Conservation (phyloP, 2,329 filamentous ascomycete species). For the Penicillium sp. region DNA sequence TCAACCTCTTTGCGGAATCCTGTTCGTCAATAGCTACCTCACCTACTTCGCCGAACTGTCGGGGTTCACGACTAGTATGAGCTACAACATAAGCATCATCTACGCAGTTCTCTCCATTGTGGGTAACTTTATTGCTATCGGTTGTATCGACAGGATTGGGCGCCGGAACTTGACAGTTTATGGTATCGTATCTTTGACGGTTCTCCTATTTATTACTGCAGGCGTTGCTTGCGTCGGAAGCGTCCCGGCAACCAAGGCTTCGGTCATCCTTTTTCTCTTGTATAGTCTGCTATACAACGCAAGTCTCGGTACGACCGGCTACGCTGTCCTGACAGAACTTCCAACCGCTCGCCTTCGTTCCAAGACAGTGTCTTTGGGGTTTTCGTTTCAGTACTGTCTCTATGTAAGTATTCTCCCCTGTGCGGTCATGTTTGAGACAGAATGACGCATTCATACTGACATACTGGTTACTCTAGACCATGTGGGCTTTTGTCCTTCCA, state of each 20-base stretch:
- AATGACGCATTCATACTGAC: too few relatives aligned
- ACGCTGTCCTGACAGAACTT: conserved; percentile 36
- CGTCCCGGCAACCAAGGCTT: neutral
- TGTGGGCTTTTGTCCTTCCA: conserved; percentile 38
- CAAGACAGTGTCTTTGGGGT: conserved; percentile 40
- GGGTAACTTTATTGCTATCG: conserved; percentile 41
- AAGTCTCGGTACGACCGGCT: conserved; percentile 40
- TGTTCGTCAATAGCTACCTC: conserved; percentile 36
- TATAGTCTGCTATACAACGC: conserved; percentile 40
- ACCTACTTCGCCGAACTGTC: conserved; percentile 45
- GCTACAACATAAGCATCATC: conserved; percentile 39
- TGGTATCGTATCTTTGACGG: conserved; percentile 30
- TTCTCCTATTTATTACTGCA: conserved; percentile 40
- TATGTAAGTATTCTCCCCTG: conserved; percentile 1
- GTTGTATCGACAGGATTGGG: conserved; percentile 36
- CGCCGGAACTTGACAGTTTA: conserved; percentile 35
- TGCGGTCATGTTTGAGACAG: too few relatives aligned
- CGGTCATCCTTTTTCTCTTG: conserved; percentile 29
- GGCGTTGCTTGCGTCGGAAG: conserved; percentile 24
- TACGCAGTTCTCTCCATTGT: conserved; percentile 38
- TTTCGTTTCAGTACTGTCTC: conserved; percentile 30
- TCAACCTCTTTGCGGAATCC: conserved; percentile 32
- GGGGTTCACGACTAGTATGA: conserved; percentile 33
- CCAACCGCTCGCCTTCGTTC: conserved; percentile 37
- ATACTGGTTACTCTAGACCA: conserved; percentile 18